phyloP scores from a whole-genome alignment of 306 rosid genomes.

The Acmispon strigosus region DNA sequence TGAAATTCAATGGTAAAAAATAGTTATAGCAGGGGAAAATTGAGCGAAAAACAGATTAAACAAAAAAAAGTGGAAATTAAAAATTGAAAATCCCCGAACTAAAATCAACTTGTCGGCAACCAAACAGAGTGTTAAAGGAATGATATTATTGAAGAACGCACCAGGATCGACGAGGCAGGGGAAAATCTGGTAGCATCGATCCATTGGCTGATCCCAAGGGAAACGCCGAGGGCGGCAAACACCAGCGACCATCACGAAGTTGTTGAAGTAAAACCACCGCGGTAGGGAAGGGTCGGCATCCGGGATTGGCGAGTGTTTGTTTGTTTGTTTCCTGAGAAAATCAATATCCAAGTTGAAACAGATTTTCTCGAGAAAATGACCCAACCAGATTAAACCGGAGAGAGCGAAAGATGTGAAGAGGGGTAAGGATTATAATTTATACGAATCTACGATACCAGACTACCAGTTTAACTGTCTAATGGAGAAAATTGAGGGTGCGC shows the following conservation, averaged over 20 bases:
- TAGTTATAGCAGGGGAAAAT: neutral
- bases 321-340: slow-evolving; percentile 21
- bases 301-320: slow-evolving; percentile 13
- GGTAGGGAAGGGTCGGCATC: slow-evolving; percentile 2
- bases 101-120: neutral
- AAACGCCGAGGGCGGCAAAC: slow-evolving; percentile 29
- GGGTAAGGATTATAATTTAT: neutral
- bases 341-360: neutral
- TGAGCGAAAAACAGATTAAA: neutral
- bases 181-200: slow-evolving; percentile 35
- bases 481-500: neutral
- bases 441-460: too few species aligned
- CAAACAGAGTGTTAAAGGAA: neutral
- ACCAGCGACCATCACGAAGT: slow-evolving; percentile 37
- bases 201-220: slow-evolving; percentile 40
- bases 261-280: neutral
- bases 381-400: neutral
- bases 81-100: neutral
- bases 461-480: neutral
- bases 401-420: neutral
- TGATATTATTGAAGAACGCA: slow-evolving; percentile 8
- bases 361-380: slow-evolving; percentile 11
- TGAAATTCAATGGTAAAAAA: slow-evolving; percentile 28
- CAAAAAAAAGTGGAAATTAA: neutral
- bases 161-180: slow-evolving; percentile 92